Percentiles rank a stretch among this genome's conserved stretches.
These are phyloP conservation scores for Globisporangium nagaii DNA, from an alignment of 352 stramenopile species.

Conservation along the genomic window DNA sequence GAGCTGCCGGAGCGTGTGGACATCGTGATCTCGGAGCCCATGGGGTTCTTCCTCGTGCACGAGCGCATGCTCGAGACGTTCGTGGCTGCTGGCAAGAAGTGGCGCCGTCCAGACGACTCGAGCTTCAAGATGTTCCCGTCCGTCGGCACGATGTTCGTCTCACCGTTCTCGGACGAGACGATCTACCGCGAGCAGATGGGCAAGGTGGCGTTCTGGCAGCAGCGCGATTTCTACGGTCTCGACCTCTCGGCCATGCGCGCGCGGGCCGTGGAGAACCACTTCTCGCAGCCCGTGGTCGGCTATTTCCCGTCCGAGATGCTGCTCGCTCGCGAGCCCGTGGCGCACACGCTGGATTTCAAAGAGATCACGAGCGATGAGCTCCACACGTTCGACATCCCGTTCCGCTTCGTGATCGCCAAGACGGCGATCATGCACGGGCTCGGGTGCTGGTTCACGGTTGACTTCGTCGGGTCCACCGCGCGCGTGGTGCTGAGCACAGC, in stretches of 20 bases:
- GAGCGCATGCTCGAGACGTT: conserved; percentile 99
- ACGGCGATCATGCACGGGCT: conserved; percentile 95
- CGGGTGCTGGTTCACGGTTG: conserved; percentile 98
- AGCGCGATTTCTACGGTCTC: conserved; percentile 96
- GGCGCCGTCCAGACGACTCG: conserved; percentile 75
- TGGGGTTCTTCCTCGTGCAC: conserved; percentile 99
- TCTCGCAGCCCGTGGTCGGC: conserved; percentile 93
- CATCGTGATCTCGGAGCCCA: conserved; percentile 99
- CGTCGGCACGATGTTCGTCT: conserved; percentile 95
- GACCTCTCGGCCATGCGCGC: conserved; percentile 92
- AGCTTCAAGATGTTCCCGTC: conserved; percentile 95
- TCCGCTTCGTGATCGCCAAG: conserved; percentile 81
- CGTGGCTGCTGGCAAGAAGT: conserved; percentile 93
- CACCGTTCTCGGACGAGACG: conserved; percentile 93
- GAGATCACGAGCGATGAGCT: conserved; percentile 73
- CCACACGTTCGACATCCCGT: conserved; percentile 88
- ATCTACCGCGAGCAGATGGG: conserved; percentile 91
- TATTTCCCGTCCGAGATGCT: conserved; percentile 87
- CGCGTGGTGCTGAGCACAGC: conserved; percentile 85
- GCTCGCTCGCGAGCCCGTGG: conserved; percentile 42
- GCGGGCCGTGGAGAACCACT: conserved; percentile 97
- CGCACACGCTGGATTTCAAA: conserved; percentile 86
- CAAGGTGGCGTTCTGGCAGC: conserved; percentile 94
- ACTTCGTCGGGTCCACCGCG: conserved; percentile 91
- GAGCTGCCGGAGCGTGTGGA: conserved; percentile 95